phyloP scores from a whole-genome alignment of 2,329 filamentous ascomycete species.

The Colletotrichum lentis region DNA sequence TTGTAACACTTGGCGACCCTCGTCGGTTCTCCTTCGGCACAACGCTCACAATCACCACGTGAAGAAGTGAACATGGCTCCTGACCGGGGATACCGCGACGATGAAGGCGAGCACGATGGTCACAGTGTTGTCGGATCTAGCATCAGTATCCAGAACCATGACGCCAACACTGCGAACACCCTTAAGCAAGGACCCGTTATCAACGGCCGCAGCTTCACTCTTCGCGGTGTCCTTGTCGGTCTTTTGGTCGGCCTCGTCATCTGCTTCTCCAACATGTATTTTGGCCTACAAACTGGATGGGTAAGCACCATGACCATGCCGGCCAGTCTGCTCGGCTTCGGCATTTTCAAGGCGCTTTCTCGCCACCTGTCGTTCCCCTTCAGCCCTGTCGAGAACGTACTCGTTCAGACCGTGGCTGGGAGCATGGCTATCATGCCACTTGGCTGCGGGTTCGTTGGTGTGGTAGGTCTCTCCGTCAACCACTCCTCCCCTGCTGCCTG shows the following conservation, averaged over 20 bases:
- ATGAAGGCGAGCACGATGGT: neutral
- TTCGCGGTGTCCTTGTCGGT: conserved; percentile 81
- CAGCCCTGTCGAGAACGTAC: conserved; percentile 92
- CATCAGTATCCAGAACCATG: neutral
- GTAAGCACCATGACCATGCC: conserved; percentile 93
- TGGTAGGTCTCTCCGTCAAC: conserved; percentile 56
- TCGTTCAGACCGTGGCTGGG: conserved; percentile 95
- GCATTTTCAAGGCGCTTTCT: conserved; percentile 84
- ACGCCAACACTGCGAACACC: neutral
- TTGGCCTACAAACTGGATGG: conserved; percentile 86
- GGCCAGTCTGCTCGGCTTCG: conserved; percentile 91
- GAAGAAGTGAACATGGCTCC: conserved; percentile 21
- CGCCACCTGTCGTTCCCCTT: conserved; percentile 81
- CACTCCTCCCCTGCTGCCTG: conserved; percentile 1
- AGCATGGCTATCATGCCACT: conserved; percentile 97
- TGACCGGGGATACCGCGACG: conserved; percentile 13
- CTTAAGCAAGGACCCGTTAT: conserved; percentile 34
- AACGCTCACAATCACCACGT: neutral
- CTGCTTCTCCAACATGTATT: conserved; percentile 98
- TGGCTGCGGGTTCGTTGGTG: conserved; percentile 93
- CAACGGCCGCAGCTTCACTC: conserved; percentile 77
- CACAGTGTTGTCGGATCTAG: neutral
- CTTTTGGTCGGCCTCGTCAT: conserved; percentile 87
- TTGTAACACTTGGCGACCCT: neutral
- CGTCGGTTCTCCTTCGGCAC: neutral